These are phyloP conservation scores for Herpetomonas samuelpessoai DNA, from an alignment of 208 protist genomes.

Conservation along the genomic window DNA sequence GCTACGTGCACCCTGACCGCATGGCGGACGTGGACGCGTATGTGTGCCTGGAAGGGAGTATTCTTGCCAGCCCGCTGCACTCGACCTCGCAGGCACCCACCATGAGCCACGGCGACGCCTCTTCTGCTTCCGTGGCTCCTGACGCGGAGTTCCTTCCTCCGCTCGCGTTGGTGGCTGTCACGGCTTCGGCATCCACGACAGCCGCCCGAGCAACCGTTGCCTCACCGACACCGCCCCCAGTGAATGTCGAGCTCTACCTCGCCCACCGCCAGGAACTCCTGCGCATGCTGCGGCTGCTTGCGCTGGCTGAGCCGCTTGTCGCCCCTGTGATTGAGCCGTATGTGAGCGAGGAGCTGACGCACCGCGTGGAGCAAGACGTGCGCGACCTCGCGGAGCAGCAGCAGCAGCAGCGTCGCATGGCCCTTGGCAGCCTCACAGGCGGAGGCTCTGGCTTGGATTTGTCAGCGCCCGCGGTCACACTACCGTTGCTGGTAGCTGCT, in stretches of 20 bases:
- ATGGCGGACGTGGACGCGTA: background rate
- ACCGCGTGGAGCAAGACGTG: background rate
- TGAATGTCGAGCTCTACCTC: background rate
- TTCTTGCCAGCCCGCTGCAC: background rate
- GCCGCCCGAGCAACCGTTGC: too few relatives aligned
- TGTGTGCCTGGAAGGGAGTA: background rate
- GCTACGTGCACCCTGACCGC: background rate
- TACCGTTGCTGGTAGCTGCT: constrained; percentile 16
- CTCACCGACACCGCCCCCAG: too few relatives aligned
- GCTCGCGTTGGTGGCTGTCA: too few relatives aligned
- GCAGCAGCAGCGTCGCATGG: too few relatives aligned
- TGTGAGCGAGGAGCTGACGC: background rate
- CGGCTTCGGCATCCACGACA: too few relatives aligned
- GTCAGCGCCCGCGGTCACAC: constrained; percentile 1
- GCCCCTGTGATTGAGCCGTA: background rate
- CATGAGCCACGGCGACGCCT: background rate
- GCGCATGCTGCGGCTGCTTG: constrained; percentile 9
- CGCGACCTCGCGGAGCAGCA: too few relatives aligned
- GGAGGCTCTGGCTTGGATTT: too few relatives aligned
- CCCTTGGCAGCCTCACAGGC: too few relatives aligned
- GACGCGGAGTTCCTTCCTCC: too few relatives aligned
- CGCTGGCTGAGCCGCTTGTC: background rate
- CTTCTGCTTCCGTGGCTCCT: too few relatives aligned
- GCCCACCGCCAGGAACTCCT: constrained; percentile 5
- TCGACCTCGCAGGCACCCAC: background rate